phyloP scores from a whole-genome alignment of 306 rosid genomes.

The Castanopsis chinensis region DNA sequence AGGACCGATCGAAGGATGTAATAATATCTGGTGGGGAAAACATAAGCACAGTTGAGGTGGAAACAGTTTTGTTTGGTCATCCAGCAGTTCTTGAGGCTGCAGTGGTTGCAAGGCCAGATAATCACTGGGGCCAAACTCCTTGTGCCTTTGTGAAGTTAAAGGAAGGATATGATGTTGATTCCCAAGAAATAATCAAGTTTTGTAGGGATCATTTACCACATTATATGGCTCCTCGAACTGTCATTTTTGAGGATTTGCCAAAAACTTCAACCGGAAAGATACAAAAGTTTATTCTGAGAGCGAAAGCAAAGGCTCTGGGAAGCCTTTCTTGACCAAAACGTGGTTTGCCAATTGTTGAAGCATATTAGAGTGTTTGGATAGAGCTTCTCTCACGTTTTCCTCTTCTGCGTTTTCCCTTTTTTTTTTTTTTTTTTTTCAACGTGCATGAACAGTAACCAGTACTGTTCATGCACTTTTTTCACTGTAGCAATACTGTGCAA shows the following conservation, averaged over 20 bases:
- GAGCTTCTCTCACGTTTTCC: no score
- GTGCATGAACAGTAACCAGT: no score
- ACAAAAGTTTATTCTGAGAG: conserved; percentile 68
- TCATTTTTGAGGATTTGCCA: conserved; percentile 62
- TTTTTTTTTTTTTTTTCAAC: no score
- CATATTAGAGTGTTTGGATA: no score
- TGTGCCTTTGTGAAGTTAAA: conserved; percentile 79
- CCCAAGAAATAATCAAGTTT: conserved; percentile 48
- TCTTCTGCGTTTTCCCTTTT: background rate
- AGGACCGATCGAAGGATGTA: conserved; percentile 76
- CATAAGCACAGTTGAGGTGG: conserved; percentile 77
- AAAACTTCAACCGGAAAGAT: conserved; percentile 79
- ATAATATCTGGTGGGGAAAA: conserved; percentile 88
- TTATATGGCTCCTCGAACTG: conserved; percentile 72
- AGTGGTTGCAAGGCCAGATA: conserved; percentile 70
- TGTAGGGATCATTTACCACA: conserved; percentile 61
- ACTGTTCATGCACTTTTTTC: no score
- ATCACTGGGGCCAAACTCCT: conserved; percentile 86
- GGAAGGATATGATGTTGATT: conserved; percentile 40
- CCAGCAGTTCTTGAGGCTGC: conserved; percentile 81
- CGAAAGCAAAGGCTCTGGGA: conserved; percentile 60
- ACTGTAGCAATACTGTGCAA: no score
- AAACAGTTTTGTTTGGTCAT: conserved; percentile 64
- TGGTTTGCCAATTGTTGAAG: background rate
- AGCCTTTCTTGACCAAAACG: conserved; percentile 34